These are phyloP conservation scores for Colletotrichum acutatum DNA, from an alignment of 2,329 filamentous ascomycete species.

Conservation along the genomic window DNA sequence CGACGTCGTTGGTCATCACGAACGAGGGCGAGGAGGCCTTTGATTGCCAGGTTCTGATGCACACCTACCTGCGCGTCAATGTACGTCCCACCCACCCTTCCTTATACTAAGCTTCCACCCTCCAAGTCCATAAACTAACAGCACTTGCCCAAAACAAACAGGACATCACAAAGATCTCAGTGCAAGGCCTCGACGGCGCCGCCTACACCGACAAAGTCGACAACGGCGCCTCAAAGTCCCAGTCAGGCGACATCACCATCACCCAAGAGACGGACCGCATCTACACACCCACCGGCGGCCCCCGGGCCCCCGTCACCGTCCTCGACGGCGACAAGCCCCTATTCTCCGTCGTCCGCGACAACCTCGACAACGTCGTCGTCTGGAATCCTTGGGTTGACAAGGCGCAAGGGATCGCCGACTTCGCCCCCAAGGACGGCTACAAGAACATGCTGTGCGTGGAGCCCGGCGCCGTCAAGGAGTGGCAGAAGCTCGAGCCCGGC, in stretches of 20 bases:
- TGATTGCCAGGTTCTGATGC: slow-evolving; percentile 91
- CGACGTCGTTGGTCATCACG: slow-evolving; percentile 85
- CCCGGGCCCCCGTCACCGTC: slow-evolving; percentile 68
- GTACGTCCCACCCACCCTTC: slow-evolving; percentile 56
- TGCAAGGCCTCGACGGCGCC: slow-evolving; percentile 81
- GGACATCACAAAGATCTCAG: slow-evolving; percentile 80
- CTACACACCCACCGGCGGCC: slow-evolving; percentile 77
- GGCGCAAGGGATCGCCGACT: slow-evolving; percentile 84
- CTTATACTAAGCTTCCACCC: too few species aligned
- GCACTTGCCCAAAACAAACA: slow-evolving; percentile 47
- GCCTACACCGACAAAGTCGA: slow-evolving; percentile 88
- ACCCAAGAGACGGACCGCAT: slow-evolving; percentile 87
- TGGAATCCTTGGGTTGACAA: slow-evolving; percentile 98
- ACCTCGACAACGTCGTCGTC: slow-evolving; percentile 87
- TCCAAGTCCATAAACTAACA: not conserved
- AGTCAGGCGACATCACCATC: slow-evolving; percentile 74
- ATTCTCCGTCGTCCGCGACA: slow-evolving; percentile 84
- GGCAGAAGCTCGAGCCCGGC: slow-evolving; percentile 86
- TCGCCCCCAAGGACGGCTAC: slow-evolving; percentile 88
- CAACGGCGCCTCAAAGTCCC: slow-evolving; percentile 70
- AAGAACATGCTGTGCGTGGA: slow-evolving; percentile 96
- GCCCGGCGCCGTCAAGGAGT: slow-evolving; percentile 83
- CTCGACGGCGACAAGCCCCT: slow-evolving; percentile 70
- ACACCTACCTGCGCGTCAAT: slow-evolving; percentile 87
- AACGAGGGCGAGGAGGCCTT: slow-evolving; percentile 87